A percentile compares a stretch with the other conserved stretches of the same genome.
Conservation (phyloP, 192 early-diverging fungal genomes). For the Podila clonocystis region DNA sequence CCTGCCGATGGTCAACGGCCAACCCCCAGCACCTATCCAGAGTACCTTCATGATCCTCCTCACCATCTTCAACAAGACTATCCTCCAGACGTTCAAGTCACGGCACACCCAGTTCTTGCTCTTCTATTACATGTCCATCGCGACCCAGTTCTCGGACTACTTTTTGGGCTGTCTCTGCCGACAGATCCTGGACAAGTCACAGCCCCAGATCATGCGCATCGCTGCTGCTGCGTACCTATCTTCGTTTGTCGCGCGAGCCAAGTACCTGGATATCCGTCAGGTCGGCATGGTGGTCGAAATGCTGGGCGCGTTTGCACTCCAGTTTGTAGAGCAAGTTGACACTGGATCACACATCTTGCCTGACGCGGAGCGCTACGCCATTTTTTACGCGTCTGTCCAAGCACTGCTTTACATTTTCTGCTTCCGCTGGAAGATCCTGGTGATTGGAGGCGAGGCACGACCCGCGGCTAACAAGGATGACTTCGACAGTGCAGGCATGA, state of each 20-base stretch:
- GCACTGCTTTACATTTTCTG: conserved; percentile 95
- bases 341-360: conserved; percentile 26
- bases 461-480: conserved; percentile 31
- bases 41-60: conserved; percentile 77
- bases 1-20: conserved; percentile 26
- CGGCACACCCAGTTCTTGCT: conserved; percentile 93
- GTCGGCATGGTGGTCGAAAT: conserved; percentile 76
- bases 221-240: conserved; percentile 87
- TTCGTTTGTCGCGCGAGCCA: conserved; percentile 89
- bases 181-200: conserved; percentile 63
- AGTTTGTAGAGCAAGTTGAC: conserved; percentile 78
- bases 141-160: conserved; percentile 68
- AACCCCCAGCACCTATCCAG: conserved; percentile 22
- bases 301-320: conserved; percentile 71
- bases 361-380: conserved; percentile 73
- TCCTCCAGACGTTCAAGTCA: conserved; percentile 89
- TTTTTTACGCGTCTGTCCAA: conserved; percentile 90
- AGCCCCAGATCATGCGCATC: conserved; percentile 74
- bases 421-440: conserved; percentile 91
- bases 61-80: conserved; percentile 79
- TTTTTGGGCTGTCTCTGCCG: conserved; percentile 82
- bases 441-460: conserved; percentile 45
- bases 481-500: conserved; percentile 48
- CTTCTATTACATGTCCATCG: conserved; percentile 79
- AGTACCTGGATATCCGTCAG: conserved; percentile 70